Base-by-base conservation (phyloP, 306 rosid genomes). In the Begonia peltatifolia region DNA sequence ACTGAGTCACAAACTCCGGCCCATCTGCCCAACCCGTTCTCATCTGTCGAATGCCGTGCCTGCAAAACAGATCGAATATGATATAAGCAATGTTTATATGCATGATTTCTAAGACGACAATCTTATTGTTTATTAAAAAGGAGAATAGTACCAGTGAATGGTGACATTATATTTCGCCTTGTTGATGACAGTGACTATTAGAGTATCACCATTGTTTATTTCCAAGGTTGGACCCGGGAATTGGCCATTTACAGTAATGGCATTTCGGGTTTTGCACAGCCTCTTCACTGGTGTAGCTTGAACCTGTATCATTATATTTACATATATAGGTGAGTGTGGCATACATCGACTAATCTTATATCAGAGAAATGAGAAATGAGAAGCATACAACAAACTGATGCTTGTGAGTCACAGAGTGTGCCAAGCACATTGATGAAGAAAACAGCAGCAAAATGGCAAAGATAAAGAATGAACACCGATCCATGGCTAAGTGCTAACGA, bases 11-110 rank as follows among this genome's bases (percentile, higher is more conserved):
- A 18, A 86, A 92, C 55, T 86, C 94, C 0, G 99, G 99, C 14
- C 99, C 99, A 63, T 92, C 99, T 2, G 99, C 92, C 99, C 99
- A 86, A 12, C 94, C 99, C 4, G 81, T 83, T 61, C 96, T 83
- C 47, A 92, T 53, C 56, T 92, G 99, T 14, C 99, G 57, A 47
- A 92, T 25, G 0, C 99, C 99, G 22, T 92, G 99, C 99, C 99
- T 88, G 54, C 2, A 65, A 18, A 44, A 30, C 38, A 30, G 9
- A 30, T 30, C 38, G 9, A 30, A 30, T 30, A 30, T 30, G 38
- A 20, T 3, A 20, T 20, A 2, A 20, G 23, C 23, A 3, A 20
- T 20, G 23, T 20, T 20, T 20, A 20, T 20, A 20, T 20, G 23
- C 2, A 20, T 20, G 23, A n/a, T 14, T 13, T 49, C 20, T 7